These are phyloP conservation scores for Phoma sp. DNA, from an alignment of 2,329 filamentous ascomycete genomes.

Conservation along the genomic window DNA sequence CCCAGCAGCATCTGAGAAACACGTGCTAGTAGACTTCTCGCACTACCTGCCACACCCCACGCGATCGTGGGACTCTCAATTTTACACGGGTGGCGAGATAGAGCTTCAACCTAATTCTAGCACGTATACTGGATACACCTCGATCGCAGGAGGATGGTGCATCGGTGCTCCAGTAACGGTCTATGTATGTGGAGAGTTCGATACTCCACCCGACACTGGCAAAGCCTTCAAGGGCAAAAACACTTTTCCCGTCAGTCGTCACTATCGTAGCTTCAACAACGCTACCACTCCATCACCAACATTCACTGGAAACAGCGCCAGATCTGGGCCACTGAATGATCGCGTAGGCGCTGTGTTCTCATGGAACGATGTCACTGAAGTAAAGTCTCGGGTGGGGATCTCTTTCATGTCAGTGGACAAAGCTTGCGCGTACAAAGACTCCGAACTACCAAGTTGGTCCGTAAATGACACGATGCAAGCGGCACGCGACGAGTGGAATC, in stretches of 20 bases:
- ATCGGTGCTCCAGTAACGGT: conserved; percentile 44
- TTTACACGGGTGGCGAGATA: conserved; percentile 45
- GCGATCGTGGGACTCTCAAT: conserved; percentile 45
- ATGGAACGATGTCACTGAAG: conserved; percentile 48
- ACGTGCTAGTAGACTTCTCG: conserved; percentile 56
- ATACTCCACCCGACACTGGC: conserved; percentile 29
- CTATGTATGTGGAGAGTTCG: conserved; percentile 46
- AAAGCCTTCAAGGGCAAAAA: conserved; percentile 43
- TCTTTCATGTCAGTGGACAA: conserved; percentile 55
- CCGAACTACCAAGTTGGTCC: conserved; percentile 53
- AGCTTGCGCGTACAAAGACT: conserved; percentile 56
- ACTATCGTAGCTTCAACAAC: conserved; percentile 42
- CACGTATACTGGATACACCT: conserved; percentile 42
- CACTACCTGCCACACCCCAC: conserved; percentile 50
- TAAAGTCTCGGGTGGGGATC: conserved; percentile 59
- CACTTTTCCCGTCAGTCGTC: conserved; percentile 45
- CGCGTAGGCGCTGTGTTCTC: conserved; percentile 60
- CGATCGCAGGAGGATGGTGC: conserved; percentile 47
- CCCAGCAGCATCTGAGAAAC: conserved; percentile 46
- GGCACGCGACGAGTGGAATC: conserved; percentile 55
- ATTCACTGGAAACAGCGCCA: conserved; percentile 33
- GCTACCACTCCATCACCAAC: conserved; percentile 38
- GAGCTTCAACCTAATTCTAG: conserved; percentile 38
- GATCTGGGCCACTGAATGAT: conserved; percentile 44
- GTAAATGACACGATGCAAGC: conserved; percentile 49